phyloP scores from a whole-genome alignment of 1,284 basidiomycete genomes.

The Bjerkandera adusta region DNA sequence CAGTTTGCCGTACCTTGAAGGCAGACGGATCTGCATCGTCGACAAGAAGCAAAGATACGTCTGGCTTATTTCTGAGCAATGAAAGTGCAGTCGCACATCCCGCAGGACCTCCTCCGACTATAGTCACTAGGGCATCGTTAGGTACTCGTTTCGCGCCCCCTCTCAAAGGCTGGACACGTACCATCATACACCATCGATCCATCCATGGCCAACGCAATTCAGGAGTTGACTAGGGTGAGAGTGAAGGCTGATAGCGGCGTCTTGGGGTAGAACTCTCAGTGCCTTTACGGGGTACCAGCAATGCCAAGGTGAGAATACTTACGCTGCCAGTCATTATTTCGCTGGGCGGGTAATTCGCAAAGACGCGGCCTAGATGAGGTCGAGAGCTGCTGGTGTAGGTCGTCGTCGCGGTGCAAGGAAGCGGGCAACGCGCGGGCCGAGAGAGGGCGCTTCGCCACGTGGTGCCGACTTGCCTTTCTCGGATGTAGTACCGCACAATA shows the following conservation, averaged over 20 bases:
- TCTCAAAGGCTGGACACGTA: neutral
- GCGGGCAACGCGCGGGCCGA: neutral
- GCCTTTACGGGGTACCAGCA: neutral
- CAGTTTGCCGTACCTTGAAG: constrained; percentile 25
- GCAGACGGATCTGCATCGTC: constrained; percentile 28
- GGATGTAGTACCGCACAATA: constrained; percentile 9
- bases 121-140: neutral
- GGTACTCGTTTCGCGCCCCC: neutral
- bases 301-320: neutral
- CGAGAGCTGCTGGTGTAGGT: neutral
- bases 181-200: neutral
- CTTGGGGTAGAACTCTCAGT: neutral
- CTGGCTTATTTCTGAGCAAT: neutral
- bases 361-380: no score
- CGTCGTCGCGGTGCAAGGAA: neutral
- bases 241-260: neutral
- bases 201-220: neutral
- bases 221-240: neutral
- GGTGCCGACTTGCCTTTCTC: constrained; percentile 6
- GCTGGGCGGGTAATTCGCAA: no score
- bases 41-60: constrained; percentile 26
- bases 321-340: neutral
- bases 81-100: constrained; percentile 6
- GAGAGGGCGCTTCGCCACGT: no score
- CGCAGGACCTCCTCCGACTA: constrained; percentile 5